A percentile compares a stretch with the other conserved stretches of the same genome.
Conservation (phyloP, 495 filamentous ascomycete species). For the Elaphomyces granulatus region DNA sequence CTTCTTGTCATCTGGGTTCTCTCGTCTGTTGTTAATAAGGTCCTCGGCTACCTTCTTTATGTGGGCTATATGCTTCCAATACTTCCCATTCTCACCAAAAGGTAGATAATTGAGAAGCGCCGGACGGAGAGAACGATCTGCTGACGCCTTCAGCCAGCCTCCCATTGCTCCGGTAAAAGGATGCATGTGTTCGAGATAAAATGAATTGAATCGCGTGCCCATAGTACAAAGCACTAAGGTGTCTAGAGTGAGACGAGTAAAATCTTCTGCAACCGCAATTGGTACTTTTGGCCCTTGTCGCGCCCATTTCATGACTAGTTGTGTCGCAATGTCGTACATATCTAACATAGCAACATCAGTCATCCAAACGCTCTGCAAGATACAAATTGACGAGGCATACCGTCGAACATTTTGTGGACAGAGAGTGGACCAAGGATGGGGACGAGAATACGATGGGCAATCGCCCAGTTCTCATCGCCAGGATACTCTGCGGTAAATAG, state of each 20-base stretch:
- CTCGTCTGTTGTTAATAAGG: conserved; percentile 43
- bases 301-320: conserved; percentile 65
- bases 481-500: conserved; percentile 49
- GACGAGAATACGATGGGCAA: conserved; percentile 52
- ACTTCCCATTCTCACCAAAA: conserved; percentile 40
- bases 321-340: conserved; percentile 54
- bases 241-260: conserved; percentile 61
- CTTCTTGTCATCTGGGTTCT: conserved; percentile 41
- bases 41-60: conserved; percentile 41
- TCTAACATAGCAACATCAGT: too few relatives aligned
- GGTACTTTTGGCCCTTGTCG: conserved; percentile 40
- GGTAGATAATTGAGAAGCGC: conserved; percentile 35
- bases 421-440: conserved; percentile 60
- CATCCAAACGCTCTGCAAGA: too few relatives aligned
- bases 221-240: conserved; percentile 60
- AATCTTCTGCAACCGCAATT: conserved; percentile 53
- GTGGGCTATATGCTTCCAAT: conserved; percentile 40
- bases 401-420: conserved; percentile 54
- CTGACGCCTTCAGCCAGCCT: conserved; percentile 41
- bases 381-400: too few relatives aligned
- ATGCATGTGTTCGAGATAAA: conserved; percentile 51
- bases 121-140: conserved; percentile 35
- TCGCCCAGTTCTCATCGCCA: conserved; percentile 51
- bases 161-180: conserved; percentile 55
- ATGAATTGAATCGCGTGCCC: conserved; percentile 63